A percentile compares a stretch with the other conserved stretches of the same genome.
Conservation (phyloP, 257 asterid species). For the Solanum pennellii region DNA sequence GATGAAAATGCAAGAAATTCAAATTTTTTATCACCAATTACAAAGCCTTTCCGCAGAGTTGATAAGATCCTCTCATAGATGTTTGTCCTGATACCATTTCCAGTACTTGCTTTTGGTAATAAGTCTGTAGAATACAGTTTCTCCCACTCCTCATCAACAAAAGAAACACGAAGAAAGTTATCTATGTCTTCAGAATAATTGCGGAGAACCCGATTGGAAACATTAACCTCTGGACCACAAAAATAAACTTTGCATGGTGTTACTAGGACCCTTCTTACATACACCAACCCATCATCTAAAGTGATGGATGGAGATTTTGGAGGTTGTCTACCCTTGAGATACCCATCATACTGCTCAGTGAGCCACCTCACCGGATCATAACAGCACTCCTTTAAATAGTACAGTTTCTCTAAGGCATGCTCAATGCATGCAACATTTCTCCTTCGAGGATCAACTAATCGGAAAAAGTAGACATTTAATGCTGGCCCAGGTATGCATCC, state of each 20-base stretch:
- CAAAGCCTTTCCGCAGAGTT: conserved; percentile 50
- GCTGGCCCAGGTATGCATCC: conserved; percentile 81
- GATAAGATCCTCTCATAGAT: conserved; percentile 54
- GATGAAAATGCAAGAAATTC: conserved; percentile 93
- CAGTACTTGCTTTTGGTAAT: conserved; percentile 22
- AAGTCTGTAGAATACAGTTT: conserved; percentile 58
- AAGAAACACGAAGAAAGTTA: conserved; percentile 81
- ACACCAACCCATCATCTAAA: conserved; percentile 67
- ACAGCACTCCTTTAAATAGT: conserved; percentile 61
- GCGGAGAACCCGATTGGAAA: conserved; percentile 80
- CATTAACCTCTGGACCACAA: conserved; percentile 67
- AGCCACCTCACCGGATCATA: conserved; percentile 76
- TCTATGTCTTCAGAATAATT: conserved; percentile 34
- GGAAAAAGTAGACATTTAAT: conserved; percentile 37
- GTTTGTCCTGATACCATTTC: conserved; percentile 32
- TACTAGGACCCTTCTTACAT: conserved; percentile 72
- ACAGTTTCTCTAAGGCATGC: conserved; percentile 56
- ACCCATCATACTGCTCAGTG: conserved; percentile 30
- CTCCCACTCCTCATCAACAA: conserved; percentile 83
- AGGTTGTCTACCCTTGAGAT: conserved; percentile 13
- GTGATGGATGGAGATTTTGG: conserved; percentile 55
- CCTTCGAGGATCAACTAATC: conserved; percentile 34
- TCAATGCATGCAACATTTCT: conserved; percentile 31
- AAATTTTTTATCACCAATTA: conserved; percentile 58
- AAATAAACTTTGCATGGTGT: conserved; percentile 83